Evolutionary conservation across 2,329 filamentous ascomycete species (phyloP), one percentile per base, ranked within the genome.

Genomic region (Aspergillus amoenus): DNA sequence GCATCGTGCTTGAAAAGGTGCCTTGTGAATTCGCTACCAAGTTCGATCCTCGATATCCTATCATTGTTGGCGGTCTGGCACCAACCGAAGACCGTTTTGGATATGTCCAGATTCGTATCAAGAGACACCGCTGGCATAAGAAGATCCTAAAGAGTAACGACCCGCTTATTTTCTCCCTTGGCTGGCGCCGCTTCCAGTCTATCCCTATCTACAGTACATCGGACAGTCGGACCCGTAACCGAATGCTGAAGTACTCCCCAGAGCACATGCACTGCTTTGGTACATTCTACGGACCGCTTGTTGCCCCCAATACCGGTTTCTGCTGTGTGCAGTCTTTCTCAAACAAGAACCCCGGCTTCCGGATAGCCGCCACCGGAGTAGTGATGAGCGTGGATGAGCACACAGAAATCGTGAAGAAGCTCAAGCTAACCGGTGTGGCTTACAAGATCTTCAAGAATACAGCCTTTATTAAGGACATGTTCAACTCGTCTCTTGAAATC

Each of bases 401-500:
- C 41, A 93, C 91, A 3, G 94, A 99, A 73, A 97, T 99, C 64
- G 94, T 99, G 75, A 99, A 99, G 84, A 99, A 99, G 82, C 87
- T 99, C 70, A 99, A 99, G 76, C 84, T 99, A 48, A 97, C 92
- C 0, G 94, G 94, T 59, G 83, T 86, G 47, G 93, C 94, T 1
- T 95, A 94, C 83, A 97, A 97, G 79, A 95, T 97, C 76, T 97
- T 95, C 85, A 96, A 96, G 78, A 99, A 99, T 79, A 99, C 94
- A 0, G 93, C 94, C 40, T 99, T 99, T 73, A 92, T 99, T 78
- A 95, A 94, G 75, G 91, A 96, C 78, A 99, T 99, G 94, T 99
- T 99, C 82, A 92, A 86, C 71, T 88, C 89, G 0, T 83, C 91
- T 0, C 86, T 99, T 42, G 94, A 99, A 73, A 94, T 99, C 63